These are phyloP conservation scores for Tuber indicum DNA, from an alignment of 495 filamentous ascomycete species.

Conservation along the genomic window DNA sequence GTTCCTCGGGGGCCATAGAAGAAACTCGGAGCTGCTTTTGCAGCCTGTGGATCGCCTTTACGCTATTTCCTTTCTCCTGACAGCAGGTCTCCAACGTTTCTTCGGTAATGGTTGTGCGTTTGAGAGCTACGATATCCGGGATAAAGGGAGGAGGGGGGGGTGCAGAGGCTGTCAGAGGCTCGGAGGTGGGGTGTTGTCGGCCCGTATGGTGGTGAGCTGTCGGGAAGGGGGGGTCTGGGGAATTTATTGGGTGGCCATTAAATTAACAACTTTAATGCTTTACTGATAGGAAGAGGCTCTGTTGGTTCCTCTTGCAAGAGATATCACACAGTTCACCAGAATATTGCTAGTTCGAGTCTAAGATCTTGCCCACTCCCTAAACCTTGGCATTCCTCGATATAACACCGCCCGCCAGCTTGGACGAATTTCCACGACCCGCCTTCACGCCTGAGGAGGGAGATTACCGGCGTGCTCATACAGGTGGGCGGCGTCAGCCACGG, in stretches of 20 bases:
- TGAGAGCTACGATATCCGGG: neutral
- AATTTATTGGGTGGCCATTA: neutral
- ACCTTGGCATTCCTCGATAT: too few relatives aligned
- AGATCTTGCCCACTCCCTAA: too few relatives aligned
- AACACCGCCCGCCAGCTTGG: too few relatives aligned
- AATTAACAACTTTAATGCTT: neutral
- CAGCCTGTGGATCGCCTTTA: neutral
- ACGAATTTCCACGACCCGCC: too few relatives aligned
- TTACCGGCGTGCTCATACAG: neutral
- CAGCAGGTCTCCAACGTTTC: neutral
- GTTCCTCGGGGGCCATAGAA: neutral
- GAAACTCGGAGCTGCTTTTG: neutral
- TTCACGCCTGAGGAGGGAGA: too few relatives aligned
- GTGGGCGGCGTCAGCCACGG: neutral
- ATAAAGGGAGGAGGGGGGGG: neutral
- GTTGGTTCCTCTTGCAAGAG: neutral
- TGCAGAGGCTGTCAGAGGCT: too few relatives aligned
- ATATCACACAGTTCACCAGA: neutral
- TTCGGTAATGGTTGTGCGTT: neutral
- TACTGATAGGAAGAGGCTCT: neutral
- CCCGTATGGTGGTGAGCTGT: neutral
- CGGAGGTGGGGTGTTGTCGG: neutral
- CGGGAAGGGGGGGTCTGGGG: neutral
- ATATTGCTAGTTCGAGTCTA: too few relatives aligned
- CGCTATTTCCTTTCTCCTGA: neutral